Base-by-base conservation (phyloP, 768 basidiomycete species). In the Lentinula guzmanii region DNA sequence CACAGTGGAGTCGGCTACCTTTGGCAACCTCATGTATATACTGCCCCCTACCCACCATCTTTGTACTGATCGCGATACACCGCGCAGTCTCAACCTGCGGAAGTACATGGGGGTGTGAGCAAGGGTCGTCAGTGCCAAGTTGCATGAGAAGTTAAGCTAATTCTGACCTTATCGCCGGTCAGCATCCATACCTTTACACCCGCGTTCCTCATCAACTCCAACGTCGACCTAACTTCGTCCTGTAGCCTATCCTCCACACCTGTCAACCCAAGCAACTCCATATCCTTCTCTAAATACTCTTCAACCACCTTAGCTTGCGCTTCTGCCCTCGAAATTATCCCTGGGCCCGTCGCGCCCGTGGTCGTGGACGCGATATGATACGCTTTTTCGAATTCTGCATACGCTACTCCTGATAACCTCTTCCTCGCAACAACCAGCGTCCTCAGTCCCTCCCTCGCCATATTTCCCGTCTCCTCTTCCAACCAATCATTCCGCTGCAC, bases 141-240 rank as follows among this genome's bases (percentile, higher is more conserved):
- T 5, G 42, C 9, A 43, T 5, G 2, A 43, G 11, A n/a, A 1
- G 13, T 15, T 5, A 43, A 39, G 13, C 7, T 39, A 8, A 48
- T 28, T 28, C 46, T 7, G 4, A 48, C 46, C 78, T 98, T 99
- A 74, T 99, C 97, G 1, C 97, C 96, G 0, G 97, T 99, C 67
- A 98, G 79, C 97, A 98, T 98, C 97, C 97, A 99, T 62, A 99
- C 98, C 81, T 92, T 97, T 74, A 99, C 87, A 4, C 96, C 96
- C 0, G 96, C 97, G 71, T 98, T 98, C 65, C 95, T 78, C 64
- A 99, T 72, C 57, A 98, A 70, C 74, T 98, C 97, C 61, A 99
- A 75, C 2, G 97, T 97, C 50, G 88, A 85, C 16, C 58, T 15
- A 5, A 99, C 96, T 24, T 96, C 95, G 63, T 98, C 97, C 69